Conservation (phyloP, 371 early-diverging fungal genomes). For the Basidiobolus meristosporus region DNA sequence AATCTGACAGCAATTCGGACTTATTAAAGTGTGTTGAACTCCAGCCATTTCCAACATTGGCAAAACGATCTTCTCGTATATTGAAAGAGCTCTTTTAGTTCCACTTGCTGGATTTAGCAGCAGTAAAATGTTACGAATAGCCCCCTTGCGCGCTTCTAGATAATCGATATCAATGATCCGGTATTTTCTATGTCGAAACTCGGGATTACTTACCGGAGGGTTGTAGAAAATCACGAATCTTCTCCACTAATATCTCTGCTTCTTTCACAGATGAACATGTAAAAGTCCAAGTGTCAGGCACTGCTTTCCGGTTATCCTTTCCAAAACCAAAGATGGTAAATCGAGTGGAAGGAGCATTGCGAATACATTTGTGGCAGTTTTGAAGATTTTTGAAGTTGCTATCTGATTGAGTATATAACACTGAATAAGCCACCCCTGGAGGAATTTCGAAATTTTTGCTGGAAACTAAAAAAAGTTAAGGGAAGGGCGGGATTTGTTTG, state of each 20-base stretch:
- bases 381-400: too few relatives aligned
- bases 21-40: background rate
- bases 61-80: background rate
- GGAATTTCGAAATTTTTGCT: too few relatives aligned
- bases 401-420: too few relatives aligned
- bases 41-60: background rate
- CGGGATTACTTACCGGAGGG: background rate
- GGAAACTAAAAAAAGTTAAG: too few relatives aligned
- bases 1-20: background rate
- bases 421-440: too few relatives aligned
- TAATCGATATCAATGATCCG: background rate
- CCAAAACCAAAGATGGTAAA: background rate
- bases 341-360: too few relatives aligned
- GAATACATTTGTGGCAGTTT: too few relatives aligned
- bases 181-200: background rate
- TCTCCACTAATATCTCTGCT: background rate
- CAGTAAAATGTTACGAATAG: background rate
- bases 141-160: background rate
- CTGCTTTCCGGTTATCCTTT: background rate
- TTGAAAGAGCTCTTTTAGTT: background rate
- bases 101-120: background rate
- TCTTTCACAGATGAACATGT: background rate
- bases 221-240: background rate
- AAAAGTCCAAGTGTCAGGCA: background rate
- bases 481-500: too few relatives aligned